Evolutionary conservation across 169 alveolate genomes (phyloP), one percentile per base, ranked within the genome.

Genomic region (Plasmodium falciparum): DNA sequence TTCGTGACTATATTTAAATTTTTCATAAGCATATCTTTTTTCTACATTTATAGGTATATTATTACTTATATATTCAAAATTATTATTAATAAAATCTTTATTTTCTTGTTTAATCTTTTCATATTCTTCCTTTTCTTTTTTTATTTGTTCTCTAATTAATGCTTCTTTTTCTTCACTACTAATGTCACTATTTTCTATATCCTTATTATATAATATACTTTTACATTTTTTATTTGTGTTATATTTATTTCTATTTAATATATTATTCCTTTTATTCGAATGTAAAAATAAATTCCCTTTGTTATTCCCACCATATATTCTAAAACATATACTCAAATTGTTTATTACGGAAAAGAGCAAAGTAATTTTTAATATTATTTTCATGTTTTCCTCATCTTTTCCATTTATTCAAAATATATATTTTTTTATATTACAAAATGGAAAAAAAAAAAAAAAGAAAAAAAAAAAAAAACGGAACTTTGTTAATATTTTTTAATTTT

Each of bases 381-480:
- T 80, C 90, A 80, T 80, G 90, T 80, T 80, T 80, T 80, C 52
- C 50, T 80, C 90, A 80, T 80, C 65, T 80, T 80, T 80, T 66
- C 83, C 65, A 15, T 56, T 56, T 56, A 56, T 56, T 52, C n/a
- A 33, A 56, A 4, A 12, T 22, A 56, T 8, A 56, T 17, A 67
- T 50, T 15, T 50, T 15, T 67, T 26, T n/a, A 50, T 67, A 20
- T n/a, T 15, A 29, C 22, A 20, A n/a, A 67, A 6, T 43, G 39
- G 33, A 3, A 13, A n/a, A 33, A 26, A 56, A 12, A 22, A 22
- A 20, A 50, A 33, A 33, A 33, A 33, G 4, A 33, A 33, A 26
- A 56, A 12, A 22, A 22, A 20, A 50, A 33, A 33, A 33, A 33
- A 33, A 33, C 3, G 5, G 8, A 33, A 33, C 4, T 3, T 72